Conservation (phyloP, 2,329 filamentous ascomycete species). For the Aureobasidium sp. region DNA sequence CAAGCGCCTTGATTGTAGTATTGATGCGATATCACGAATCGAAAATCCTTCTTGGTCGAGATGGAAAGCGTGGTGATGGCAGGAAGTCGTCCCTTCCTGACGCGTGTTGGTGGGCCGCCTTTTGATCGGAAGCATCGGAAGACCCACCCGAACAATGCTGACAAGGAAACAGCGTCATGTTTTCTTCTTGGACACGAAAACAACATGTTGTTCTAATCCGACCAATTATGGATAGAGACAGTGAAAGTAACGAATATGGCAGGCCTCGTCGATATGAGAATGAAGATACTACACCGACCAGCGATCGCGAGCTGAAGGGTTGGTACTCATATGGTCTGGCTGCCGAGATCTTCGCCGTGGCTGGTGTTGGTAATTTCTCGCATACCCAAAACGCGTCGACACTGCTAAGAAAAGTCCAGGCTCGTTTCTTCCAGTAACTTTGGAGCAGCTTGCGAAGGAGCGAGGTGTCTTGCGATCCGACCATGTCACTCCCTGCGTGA, state of each 20-base stretch:
- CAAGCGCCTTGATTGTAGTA: not conserved
- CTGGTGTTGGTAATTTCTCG: conserved; percentile 58
- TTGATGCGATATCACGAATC: not conserved
- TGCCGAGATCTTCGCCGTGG: conserved; percentile 92
- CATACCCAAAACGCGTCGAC: not conserved
- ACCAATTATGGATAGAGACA: not conserved
- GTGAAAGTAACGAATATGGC: not conserved
- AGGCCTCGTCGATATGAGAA: conserved; percentile 2
- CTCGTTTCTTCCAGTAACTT: conserved; percentile 83
- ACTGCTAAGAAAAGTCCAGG: conserved; percentile 40
- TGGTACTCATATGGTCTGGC: conserved; percentile 44
- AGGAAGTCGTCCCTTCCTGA: not conserved
- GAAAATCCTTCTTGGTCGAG: not conserved
- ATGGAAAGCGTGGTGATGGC: not conserved
- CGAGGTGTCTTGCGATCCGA: conserved; percentile 77
- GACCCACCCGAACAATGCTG: conserved; percentile 9
- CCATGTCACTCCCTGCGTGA: conserved; percentile 57
- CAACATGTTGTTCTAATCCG: not conserved
- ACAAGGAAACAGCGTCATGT: conserved; percentile 2
- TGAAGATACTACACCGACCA: conserved; percentile 8
- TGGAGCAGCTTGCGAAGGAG: conserved; percentile 84
- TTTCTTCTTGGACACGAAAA: not conserved
- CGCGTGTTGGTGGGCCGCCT: not conserved
- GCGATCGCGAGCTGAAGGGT: conserved; percentile 11
- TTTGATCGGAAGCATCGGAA: conserved; percentile 5